Conservation (phyloP, 768 basidiomycete species). For the Leccinum longicurvipes region DNA sequence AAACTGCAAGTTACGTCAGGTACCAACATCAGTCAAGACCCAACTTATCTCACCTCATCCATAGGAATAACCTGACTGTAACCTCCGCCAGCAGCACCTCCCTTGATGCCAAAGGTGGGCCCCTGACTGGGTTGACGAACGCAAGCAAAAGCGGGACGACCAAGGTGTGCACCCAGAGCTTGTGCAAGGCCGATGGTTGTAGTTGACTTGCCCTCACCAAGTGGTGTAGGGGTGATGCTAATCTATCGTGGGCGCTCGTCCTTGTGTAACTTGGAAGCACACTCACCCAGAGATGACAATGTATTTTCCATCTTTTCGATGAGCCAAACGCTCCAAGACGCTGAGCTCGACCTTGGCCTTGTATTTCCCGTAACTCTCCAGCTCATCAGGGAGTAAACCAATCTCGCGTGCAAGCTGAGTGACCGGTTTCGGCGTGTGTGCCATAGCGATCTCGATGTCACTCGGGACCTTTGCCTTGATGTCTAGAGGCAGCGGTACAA, state of each 20-base stretch:
- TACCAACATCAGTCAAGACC: background rate
- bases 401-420: slow-evolving; percentile 83
- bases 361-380: slow-evolving; percentile 93
- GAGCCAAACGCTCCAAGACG: slow-evolving; percentile 77
- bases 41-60: slow-evolving; percentile 68
- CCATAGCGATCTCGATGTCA: slow-evolving; percentile 95
- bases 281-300: slow-evolving; percentile 88
- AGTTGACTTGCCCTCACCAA: slow-evolving; percentile 98
- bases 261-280: background rate
- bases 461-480: slow-evolving; percentile 86
- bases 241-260: background rate
- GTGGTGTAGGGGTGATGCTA: slow-evolving; percentile 93
- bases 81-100: slow-evolving; percentile 96
- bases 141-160: slow-evolving; percentile 91
- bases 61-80: slow-evolving; percentile 99
- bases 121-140: slow-evolving; percentile 98
- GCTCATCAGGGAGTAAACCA: slow-evolving; percentile 78
- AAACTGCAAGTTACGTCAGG: slow-evolving; percentile 50
- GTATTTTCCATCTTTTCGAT: slow-evolving; percentile 92
- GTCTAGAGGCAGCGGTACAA: slow-evolving; percentile 77
- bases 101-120: slow-evolving; percentile 98
- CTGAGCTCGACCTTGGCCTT: slow-evolving; percentile 96
- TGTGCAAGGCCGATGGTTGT: slow-evolving; percentile 97
- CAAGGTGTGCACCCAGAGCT: slow-evolving; percentile 91
- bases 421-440: slow-evolving; percentile 90